A percentile compares a stretch with the other conserved stretches of the same genome.
These are phyloP conservation scores for Hypoxylon trugodes DNA, from an alignment of 495 filamentous ascomycete species.

Conservation along the genomic window DNA sequence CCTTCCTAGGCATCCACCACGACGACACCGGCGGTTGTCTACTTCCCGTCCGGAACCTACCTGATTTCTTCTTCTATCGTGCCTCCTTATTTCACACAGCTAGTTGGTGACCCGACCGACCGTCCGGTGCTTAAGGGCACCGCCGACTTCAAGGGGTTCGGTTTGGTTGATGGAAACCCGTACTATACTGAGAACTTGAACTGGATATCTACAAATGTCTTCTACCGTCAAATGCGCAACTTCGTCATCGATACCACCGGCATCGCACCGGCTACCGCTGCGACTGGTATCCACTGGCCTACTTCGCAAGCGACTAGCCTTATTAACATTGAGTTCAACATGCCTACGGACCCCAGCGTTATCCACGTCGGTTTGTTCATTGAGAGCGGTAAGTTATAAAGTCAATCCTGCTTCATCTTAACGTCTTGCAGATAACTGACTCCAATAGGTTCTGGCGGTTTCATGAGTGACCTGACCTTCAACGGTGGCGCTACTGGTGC, in stretches of 20 bases:
- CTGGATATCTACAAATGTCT: constrained; percentile 73
- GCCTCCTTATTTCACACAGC: constrained; percentile 70
- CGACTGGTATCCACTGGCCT: constrained; percentile 81
- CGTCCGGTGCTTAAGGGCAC: constrained; percentile 72
- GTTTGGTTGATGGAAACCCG: constrained; percentile 73
- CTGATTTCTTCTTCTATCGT: constrained; percentile 70
- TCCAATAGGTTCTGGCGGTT: constrained; percentile 71
- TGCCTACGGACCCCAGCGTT: constrained; percentile 65
- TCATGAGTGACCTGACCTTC: constrained; percentile 70
- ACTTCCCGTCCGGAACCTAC: constrained; percentile 83
- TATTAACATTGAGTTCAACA: constrained; percentile 79
- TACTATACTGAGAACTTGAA: constrained; percentile 64
- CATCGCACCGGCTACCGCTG: constrained; percentile 61
- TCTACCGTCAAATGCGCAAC: constrained; percentile 81
- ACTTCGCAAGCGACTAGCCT: constrained; percentile 78
- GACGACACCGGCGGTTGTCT: constrained; percentile 76
- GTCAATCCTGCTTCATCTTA: too few species aligned
- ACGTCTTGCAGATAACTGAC: neutral
- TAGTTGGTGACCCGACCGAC: constrained; percentile 72
- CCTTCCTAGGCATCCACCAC: constrained; percentile 66
- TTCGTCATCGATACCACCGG: constrained; percentile 76
- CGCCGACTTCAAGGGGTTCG: constrained; percentile 68
- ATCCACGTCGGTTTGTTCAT: constrained; percentile 79
- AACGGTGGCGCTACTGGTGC: constrained; percentile 74
- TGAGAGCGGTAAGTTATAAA: constrained; percentile 62